Base-by-base conservation (phyloP, 2,329 filamentous ascomycete genomes). In the Remersonia thermophila region DNA sequence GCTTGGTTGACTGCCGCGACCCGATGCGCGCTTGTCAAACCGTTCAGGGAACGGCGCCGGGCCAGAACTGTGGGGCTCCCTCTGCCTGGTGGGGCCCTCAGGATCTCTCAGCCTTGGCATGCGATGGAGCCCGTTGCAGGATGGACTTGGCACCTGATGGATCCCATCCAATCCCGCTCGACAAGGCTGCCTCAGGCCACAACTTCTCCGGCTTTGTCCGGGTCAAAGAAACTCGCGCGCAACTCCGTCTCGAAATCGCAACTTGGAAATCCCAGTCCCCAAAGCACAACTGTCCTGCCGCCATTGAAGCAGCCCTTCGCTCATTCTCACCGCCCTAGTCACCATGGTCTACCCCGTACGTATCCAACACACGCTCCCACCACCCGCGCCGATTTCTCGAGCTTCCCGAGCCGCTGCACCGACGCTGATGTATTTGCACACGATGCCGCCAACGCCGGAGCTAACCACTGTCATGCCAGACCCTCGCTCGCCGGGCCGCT, bases 401-500 rank as follows among this genome's bases (percentile, higher is more conserved):
- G 23, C 11, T n/a, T n/a, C n/a, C n/a, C 14, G n/a, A 18, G 8
- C 8, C n/a, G n/a, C 14, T 12, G 16, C 3, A 7, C 35, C 9
- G 17, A 13, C 12, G 28, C 11, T 15, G 14, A 9, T 3, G n/a
- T 11, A n/a, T 13, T 11, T 5, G 17, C 11, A 30, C 20, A 23
- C 20, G 20, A 23, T 23, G 20, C 20, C 20, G 5, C 5, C 20
- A 23, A 23, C 13, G 13, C 12, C 35, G 29, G 32, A 39, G 48
- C 59, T 62, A 49, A 62, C 40, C 52, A 42, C 49, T 34, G 35
- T 41, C 42, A 36, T 32, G 20, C 30, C 49, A 73, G 69, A 63
- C 63, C 56, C 61, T 61, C 52, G 48, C 61, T 55, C 62, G 58
- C 58, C 57, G 59, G 54, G 52, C 58, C 43, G n/a, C n/a, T n/a